A percentile compares a stretch with the other conserved stretches of the same genome.
phyloP scores from a whole-genome alignment of 169 alveolate genomes.

The Eimeria falciformis region DNA sequence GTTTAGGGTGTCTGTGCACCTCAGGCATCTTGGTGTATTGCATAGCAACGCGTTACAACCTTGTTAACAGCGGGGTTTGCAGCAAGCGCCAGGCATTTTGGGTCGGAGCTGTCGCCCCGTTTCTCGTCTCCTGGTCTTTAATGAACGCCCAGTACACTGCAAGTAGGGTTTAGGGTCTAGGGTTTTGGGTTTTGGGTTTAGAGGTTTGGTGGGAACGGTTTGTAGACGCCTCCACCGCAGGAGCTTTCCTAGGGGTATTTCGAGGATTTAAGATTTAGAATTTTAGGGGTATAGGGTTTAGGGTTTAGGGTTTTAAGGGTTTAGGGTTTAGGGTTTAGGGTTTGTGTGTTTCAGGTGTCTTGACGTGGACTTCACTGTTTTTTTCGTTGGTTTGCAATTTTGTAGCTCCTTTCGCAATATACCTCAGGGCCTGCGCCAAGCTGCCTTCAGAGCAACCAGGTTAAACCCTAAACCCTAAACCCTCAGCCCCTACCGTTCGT shows the following conservation, averaged over 20 bases:
- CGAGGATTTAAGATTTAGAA: neutral
- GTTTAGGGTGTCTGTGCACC: neutral
- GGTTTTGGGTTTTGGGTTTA: too few relatives aligned
- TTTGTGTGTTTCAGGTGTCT: constrained; percentile 51
- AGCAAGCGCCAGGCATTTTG: constrained; percentile 45
- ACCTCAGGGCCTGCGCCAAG: constrained; percentile 68
- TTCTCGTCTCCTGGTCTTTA: constrained; percentile 43
- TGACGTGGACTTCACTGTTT: constrained; percentile 67
- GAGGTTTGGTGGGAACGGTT: neutral
- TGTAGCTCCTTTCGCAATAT: constrained; percentile 66
- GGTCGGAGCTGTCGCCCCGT: constrained; percentile 51
- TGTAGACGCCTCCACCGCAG: neutral
- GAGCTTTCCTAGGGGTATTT: neutral
- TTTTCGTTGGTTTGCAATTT: constrained; percentile 73
- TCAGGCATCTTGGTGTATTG: constrained; percentile 63
- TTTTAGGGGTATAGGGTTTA: too few relatives aligned
- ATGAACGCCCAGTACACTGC: constrained; percentile 31
- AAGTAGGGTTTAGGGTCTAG: too few relatives aligned
- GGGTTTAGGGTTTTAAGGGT: constrained; percentile 11
- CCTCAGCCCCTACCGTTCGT: neutral
- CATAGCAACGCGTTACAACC: constrained; percentile 71
- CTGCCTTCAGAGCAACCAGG: constrained; percentile 29
- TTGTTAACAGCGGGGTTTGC: constrained; percentile 62
- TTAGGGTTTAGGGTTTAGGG: constrained; percentile 20
- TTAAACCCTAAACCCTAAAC: constrained; percentile 11